Evolutionary conservation across 345 rosid species (phyloP).

Genomic region (Populus alba): DNA sequence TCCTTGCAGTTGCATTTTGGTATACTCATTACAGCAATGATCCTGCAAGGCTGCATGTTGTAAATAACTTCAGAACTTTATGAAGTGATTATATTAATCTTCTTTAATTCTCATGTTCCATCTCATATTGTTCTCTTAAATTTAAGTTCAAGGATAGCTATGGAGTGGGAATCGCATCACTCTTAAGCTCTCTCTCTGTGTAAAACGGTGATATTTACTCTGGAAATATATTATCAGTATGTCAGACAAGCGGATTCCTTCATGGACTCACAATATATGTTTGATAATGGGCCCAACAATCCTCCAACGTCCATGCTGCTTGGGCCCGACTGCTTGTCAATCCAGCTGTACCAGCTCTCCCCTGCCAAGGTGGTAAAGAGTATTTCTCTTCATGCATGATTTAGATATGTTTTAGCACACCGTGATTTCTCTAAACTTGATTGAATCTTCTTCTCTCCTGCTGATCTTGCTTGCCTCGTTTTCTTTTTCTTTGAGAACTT

Average conservation of each 20-base stretch:
- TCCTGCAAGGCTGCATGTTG: too few relatives aligned
- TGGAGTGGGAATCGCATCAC: too few relatives aligned
- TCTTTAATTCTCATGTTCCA: too few relatives aligned
- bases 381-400: neutral
- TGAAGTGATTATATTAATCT: too few relatives aligned
- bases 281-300: conserved; percentile 18
- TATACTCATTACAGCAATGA: neutral
- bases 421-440: neutral
- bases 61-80: too few relatives aligned
- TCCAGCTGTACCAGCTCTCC: conserved; percentile 37
- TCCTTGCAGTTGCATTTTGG: neutral
- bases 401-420: too few relatives aligned
- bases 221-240: conserved; percentile 5
- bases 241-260: neutral
- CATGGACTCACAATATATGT: conserved; percentile 25
- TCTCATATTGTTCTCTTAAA: too few relatives aligned
- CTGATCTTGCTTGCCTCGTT: neutral
- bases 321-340: conserved; percentile 23
- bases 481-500: neutral
- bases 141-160: too few relatives aligned
- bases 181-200: too few relatives aligned
- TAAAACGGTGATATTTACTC: neutral
- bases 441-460: neutral
- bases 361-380: conserved; percentile 42
- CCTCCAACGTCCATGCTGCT: conserved; percentile 21